Percentiles rank a stretch among this genome's conserved stretches.
phyloP scores from a whole-genome alignment of 805 yeast genomes.

The Martiniozyma abietophila region DNA sequence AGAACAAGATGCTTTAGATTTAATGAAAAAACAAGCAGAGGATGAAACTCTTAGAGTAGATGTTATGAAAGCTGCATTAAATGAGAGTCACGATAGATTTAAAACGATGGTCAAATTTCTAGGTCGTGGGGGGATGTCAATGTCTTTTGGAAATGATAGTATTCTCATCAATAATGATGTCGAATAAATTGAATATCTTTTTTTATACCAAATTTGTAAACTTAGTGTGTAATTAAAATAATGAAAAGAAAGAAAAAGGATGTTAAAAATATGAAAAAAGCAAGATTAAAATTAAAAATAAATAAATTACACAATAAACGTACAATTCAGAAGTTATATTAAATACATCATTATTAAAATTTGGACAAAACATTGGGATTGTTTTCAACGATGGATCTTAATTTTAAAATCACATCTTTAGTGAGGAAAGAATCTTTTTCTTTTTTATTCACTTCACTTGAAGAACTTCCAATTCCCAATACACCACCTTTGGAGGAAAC shows the following conservation, averaged over 20 bases:
- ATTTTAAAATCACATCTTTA: slow-evolving; percentile 31
- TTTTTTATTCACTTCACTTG: slow-evolving; percentile 10
- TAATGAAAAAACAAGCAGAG: slow-evolving; percentile 49
- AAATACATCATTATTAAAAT: slow-evolving; percentile 5
- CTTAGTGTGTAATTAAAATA: too few relatives aligned
- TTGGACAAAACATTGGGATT: slow-evolving; percentile 19
- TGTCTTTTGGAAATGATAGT: too few relatives aligned
- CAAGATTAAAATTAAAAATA: too few relatives aligned
- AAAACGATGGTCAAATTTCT: slow-evolving; percentile 71
- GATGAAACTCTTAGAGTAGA: slow-evolving; percentile 55
- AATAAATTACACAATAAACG: too few relatives aligned
- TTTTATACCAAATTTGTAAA: too few relatives aligned
- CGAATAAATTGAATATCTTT: too few relatives aligned
- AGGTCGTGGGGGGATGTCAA: slow-evolving; percentile 86
- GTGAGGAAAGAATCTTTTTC: slow-evolving; percentile 18
- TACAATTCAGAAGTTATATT: too few relatives aligned
- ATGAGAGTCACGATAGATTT: slow-evolving; percentile 51
- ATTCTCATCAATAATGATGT: too few relatives aligned
- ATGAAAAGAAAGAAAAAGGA: too few relatives aligned
- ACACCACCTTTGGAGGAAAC: neutral
- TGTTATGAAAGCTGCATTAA: slow-evolving; percentile 48
- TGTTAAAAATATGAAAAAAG: too few relatives aligned
- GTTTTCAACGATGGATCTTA: slow-evolving; percentile 22
- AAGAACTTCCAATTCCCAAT: slow-evolving; percentile 6
- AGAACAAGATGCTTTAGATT: slow-evolving; percentile 58